These are phyloP conservation scores for Penicillium hesseltinei DNA, from an alignment of 2,329 filamentous ascomycete genomes.

Conservation along the genomic window DNA sequence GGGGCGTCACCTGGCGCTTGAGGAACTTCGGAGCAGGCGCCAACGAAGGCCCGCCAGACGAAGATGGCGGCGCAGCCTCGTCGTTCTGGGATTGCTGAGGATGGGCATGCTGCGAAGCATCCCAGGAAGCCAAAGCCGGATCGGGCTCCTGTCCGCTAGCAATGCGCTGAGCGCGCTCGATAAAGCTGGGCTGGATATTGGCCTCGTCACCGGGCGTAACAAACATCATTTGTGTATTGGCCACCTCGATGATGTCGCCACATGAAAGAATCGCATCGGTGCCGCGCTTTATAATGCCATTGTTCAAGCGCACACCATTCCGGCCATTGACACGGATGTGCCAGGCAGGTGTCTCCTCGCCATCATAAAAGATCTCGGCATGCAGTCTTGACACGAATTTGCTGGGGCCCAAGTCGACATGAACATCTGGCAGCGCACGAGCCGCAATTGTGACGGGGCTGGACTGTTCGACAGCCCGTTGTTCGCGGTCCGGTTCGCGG, in stretches of 20 bases:
- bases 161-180: constrained; percentile 61
- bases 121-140: constrained; percentile 34
- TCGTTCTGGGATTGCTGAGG: constrained; percentile 26
- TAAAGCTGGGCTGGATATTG: constrained; percentile 66
- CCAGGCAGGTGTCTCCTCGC: constrained; percentile 66
- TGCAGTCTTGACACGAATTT: constrained; percentile 78
- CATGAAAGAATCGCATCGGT: constrained; percentile 68
- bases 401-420: constrained; percentile 84
- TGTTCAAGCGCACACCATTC: constrained; percentile 86
- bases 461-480: constrained; percentile 44
- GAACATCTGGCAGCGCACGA: constrained; percentile 54
- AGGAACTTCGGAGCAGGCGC: constrained; percentile 46
- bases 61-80: constrained; percentile 22
- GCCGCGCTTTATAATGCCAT: constrained; percentile 65
- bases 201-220: constrained; percentile 78
- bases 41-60: constrained; percentile 35
- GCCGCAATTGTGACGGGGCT: constrained; percentile 48
- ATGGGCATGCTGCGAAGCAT: constrained; percentile 41
- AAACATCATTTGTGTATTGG: constrained; percentile 97
- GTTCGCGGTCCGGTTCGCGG: constrained; percentile 48
- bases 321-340: constrained; percentile 83
- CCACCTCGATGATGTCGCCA: constrained; percentile 88
- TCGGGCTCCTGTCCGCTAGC: constrained; percentile 41
- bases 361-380: constrained; percentile 72
- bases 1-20: constrained; percentile 45